These are phyloP conservation scores for Aspergillus clavatus DNA, from an alignment of 2,329 filamentous ascomycete genomes.

Conservation along the genomic window DNA sequence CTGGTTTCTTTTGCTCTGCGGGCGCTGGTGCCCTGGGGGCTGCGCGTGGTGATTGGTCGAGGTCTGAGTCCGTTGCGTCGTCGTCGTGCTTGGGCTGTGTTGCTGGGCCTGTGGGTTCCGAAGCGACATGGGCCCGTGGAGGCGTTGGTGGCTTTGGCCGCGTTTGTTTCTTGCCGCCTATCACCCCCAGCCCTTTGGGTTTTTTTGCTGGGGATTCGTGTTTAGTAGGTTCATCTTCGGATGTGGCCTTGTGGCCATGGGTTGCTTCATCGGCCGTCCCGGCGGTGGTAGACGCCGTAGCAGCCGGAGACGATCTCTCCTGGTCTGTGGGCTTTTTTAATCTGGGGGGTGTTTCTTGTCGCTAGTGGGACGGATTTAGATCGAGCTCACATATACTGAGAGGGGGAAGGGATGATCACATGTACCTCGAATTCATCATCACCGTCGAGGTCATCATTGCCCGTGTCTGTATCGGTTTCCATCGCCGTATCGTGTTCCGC, in stretches of 20 bases:
- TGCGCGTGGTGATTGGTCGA: background rate
- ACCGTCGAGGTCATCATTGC: conserved; percentile 32
- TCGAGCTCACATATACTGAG: background rate
- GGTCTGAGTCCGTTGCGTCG: background rate
- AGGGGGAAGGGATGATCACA: too few species aligned
- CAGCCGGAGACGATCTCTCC: background rate
- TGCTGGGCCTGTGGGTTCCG: background rate
- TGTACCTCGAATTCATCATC: conserved; percentile 39
- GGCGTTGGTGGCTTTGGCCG: background rate
- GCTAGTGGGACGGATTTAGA: conserved; percentile 19
- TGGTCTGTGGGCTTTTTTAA: conserved; percentile 16
- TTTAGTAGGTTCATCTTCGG: conserved; percentile 1
- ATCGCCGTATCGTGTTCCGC: conserved; percentile 5
- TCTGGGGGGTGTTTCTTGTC: conserved; percentile 33
- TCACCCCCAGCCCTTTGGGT: conserved; percentile 17
- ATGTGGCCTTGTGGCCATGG: too few species aligned
- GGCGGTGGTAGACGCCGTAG: background rate
- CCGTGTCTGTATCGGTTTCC: conserved; percentile 21
- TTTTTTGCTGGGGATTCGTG: conserved; percentile 4
- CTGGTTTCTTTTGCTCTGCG: background rate
- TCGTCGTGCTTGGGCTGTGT: background rate
- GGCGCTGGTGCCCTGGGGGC: background rate
- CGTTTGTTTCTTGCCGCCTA: conserved; percentile 18
- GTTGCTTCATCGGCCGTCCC: conserved; percentile 11
- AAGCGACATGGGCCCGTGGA: background rate